A percentile compares a stretch with the other conserved stretches of the same genome.
Conservation (phyloP, 1,284 basidiomycete genomes). For the Fomes fomentarius region DNA sequence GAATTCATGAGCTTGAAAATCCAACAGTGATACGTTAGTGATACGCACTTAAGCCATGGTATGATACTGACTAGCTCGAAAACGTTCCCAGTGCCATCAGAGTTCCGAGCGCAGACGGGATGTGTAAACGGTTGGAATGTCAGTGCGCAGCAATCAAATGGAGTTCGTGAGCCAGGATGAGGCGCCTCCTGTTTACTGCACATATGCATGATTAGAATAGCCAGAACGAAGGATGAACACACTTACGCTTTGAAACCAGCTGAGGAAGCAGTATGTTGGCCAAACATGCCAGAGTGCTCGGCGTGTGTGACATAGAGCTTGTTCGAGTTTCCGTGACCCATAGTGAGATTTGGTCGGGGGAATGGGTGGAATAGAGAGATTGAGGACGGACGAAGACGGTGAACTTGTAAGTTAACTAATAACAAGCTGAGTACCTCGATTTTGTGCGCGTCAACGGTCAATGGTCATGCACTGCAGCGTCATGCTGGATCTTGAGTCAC, state of each 20-base stretch:
- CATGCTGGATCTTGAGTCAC: too few species aligned
- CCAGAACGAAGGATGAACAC: slow-evolving; percentile 16
- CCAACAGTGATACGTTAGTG: not conserved
- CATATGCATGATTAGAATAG: not conserved
- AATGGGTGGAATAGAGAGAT: too few species aligned
- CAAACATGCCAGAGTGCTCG: slow-evolving; percentile 78
- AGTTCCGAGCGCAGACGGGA: slow-evolving; percentile 85
- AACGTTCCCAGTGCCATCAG: slow-evolving; percentile 79
- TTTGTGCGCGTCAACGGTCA: too few species aligned
- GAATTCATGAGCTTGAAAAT: slow-evolving; percentile 12
- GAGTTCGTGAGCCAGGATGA: slow-evolving; percentile 65
- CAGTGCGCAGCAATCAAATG: slow-evolving; percentile 92
- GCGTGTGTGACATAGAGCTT: slow-evolving; percentile 87
- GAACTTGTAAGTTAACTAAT: too few species aligned
- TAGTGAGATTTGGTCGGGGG: slow-evolving; percentile 36
- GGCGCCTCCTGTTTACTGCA: slow-evolving; percentile 67
- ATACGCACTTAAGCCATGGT: slow-evolving; percentile 88
- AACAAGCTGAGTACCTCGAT: too few species aligned
- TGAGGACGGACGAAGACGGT: too few species aligned
- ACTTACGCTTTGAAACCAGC: slow-evolving; percentile 72
- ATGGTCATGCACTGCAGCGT: too few species aligned
- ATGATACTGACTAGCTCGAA: slow-evolving; percentile 91
- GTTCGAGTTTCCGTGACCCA: slow-evolving; percentile 87
- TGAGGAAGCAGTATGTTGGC: slow-evolving; percentile 76
- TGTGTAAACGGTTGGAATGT: slow-evolving; percentile 91